phyloP scores from a whole-genome alignment of 106 monocot species.

The Acanthochlamys bracteata region DNA sequence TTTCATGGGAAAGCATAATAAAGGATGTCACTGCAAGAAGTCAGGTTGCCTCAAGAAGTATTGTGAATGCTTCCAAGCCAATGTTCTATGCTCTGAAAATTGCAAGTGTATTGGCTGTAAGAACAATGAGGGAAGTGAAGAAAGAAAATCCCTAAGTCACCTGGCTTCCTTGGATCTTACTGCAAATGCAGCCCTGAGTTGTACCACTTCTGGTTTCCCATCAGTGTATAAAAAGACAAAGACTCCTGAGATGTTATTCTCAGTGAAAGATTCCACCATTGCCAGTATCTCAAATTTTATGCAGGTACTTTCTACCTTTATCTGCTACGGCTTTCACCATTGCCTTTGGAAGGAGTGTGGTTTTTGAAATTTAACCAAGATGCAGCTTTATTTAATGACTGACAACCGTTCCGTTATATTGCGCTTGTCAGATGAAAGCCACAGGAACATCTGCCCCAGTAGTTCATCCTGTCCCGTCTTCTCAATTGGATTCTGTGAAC shows the following conservation, averaged over 20 bases:
- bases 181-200: constrained; percentile 67
- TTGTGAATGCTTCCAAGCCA: constrained; percentile 81
- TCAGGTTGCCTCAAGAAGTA: constrained; percentile 85
- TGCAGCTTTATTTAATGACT: not conserved
- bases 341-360: not conserved
- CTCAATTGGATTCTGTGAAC: constrained; percentile 27
- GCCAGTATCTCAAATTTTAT: constrained; percentile 41
- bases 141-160: constrained; percentile 48
- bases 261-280: constrained; percentile 38
- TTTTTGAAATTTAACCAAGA: not conserved
- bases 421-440: constrained; percentile 35
- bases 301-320: constrained; percentile 31
- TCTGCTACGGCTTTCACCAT: not conserved
- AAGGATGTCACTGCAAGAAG: constrained; percentile 7
- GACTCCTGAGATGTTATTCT: constrained; percentile 47
- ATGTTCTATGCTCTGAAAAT: constrained; percentile 1
- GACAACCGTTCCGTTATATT: constrained; percentile 15
- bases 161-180: constrained; percentile 62
- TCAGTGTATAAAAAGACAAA: constrained; percentile 57
- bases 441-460: not conserved
- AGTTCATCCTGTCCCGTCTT: too few relatives aligned
- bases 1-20: constrained; percentile 38
- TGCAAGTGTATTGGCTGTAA: not conserved
- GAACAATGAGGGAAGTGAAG: constrained; percentile 10
- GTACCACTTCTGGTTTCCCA: constrained; percentile 60